Percentiles rank a stretch among this genome's conserved stretches.
These are phyloP conservation scores for Carex littledalei DNA, from an alignment of 176 grass and related monocot genomes.

Conservation along the genomic window DNA sequence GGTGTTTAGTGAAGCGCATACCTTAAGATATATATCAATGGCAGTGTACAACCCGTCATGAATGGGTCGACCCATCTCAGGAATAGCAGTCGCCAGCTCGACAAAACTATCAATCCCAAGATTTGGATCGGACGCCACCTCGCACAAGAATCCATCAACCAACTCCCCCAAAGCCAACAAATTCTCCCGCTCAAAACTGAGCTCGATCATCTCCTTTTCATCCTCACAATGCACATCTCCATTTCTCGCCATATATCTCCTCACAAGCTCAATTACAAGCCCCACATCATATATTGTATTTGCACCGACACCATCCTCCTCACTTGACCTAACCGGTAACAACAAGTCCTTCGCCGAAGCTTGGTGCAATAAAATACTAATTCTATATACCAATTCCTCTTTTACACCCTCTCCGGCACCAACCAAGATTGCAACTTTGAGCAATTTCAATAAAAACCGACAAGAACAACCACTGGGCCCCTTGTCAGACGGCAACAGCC, in stretches of 20 bases:
- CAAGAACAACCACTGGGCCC: slow-evolving; percentile 74
- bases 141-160: slow-evolving; percentile 75
- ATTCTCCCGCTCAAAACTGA: slow-evolving; percentile 53
- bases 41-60: slow-evolving; percentile 82
- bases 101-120: slow-evolving; percentile 64
- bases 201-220: slow-evolving; percentile 70
- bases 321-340: slow-evolving; percentile 40
- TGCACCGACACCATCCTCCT: slow-evolving; percentile 23
- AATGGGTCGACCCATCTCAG: slow-evolving; percentile 59
- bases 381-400: slow-evolving; percentile 69
- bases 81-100: slow-evolving; percentile 57
- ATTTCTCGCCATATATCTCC: slow-evolving; percentile 61
- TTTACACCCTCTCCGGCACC: slow-evolving; percentile 53
- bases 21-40: slow-evolving; percentile 95
- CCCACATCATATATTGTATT: slow-evolving; percentile 42
- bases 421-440: slow-evolving; percentile 86
- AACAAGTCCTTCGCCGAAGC: slow-evolving; percentile 83
- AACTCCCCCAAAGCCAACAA: slow-evolving; percentile 72
- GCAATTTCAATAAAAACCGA: slow-evolving; percentile 86
- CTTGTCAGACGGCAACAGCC: slow-evolving; percentile 87
- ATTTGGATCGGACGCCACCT: slow-evolving; percentile 77
- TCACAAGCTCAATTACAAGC: slow-evolving; percentile 69
- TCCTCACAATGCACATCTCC: slow-evolving; percentile 29
- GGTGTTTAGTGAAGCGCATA: slow-evolving; percentile 23
- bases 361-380: slow-evolving; percentile 77